Base-by-base conservation (phyloP, 805 yeast species). In the Wickerhamiella sorbophila region DNA sequence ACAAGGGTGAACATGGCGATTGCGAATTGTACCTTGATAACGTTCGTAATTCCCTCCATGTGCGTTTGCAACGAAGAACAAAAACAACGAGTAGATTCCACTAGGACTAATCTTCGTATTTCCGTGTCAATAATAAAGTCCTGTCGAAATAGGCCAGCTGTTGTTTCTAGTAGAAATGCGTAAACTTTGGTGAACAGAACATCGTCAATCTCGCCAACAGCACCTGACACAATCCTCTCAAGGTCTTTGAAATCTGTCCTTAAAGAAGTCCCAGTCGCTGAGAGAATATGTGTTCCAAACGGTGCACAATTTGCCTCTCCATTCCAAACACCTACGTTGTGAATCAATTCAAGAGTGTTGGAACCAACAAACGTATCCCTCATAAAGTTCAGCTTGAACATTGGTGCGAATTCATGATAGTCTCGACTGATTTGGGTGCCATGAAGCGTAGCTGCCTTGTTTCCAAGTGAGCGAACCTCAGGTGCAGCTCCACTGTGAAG, bases 121-220 rank as follows among this genome's bases (percentile, higher is more conserved):
- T 33, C 40, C 14, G 27, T 27, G 17, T 39, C 43, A 15, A 41
- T n/a, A 18, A 44, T 21, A 4, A 26, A 12, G 16, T 41, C 43
- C n/a, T 33, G 44, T 12, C 43, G 37, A 18, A 41, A 17, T 2
- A 44, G 27, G 5, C 38, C 44, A 16, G 44, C 46, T 9, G 42
- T 27, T 5, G 41, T 38, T 4, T 43, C 40, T 15, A 53, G 33
- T n/a, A 51, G 44, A 24, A 45, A 52, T 9, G 39, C 42, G 43
- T 53, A 53, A 1, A 52, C 21, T 4, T 39, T 35, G 4, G 21
- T n/a, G 20, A 22, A 46, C 1, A 44, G 20, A 8, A 21, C 38
- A 3, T 3, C 17, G 26, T 44, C 42, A 2, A 44, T 43, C 3
- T 24, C 26, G 9, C 41, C 46, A 2, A 22, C 21, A 4, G 19